Base-by-base conservation (phyloP, 2,329 filamentous ascomycete species). In the Colletotrichum melonis region DNA sequence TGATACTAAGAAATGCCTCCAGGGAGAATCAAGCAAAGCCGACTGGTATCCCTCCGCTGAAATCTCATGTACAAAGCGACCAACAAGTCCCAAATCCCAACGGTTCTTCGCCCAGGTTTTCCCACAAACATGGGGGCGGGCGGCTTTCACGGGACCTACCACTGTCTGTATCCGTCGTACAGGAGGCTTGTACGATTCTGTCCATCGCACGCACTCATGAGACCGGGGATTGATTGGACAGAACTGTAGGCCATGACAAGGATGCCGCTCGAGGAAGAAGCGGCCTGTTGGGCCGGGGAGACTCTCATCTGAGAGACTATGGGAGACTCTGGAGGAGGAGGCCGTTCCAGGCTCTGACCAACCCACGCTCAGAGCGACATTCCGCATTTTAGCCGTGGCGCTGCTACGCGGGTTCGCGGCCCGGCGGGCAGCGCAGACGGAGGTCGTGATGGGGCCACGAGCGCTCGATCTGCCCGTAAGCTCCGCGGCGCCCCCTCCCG, bases 311-410 rank as follows among this genome's bases (percentile, higher is more conserved):
- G 32, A 35, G 38, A 42, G 12, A 42, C 14, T 19, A 14, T 42
- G 12, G 14, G 14, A 42, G 30, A 42, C 16, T 49, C 42, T 49
- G 42, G 64, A 59, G 16, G 35, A 52, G 28, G 22, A 9, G 24
- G 55, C 9, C 28, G 46, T 22, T 46, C 58, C 66, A 56, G 46
- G 42, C 14, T 52, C 70, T 69, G 66, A 35, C 70, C 70, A 69
- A 59, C 69, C 70, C 55, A 60, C 42, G 66, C n/a, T 19, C 55
- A 55, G 54, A 64, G 16, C 32, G 67, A 67, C 19, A 54, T 52
- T 58, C 46, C 60, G 56, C 71, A 67, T 54, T 67, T 72, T 73
- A 72, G 71, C 71, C 71, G 71, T 57, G 67, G 32, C 49, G 71
- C 71, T 67, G 71, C 57, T 59, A 24, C 49, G 62, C 70, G 71